Evolutionary conservation across 108 stramenopile species (phyloP).

Genomic region (Cyclotella choctawhatcheeana): DNA sequence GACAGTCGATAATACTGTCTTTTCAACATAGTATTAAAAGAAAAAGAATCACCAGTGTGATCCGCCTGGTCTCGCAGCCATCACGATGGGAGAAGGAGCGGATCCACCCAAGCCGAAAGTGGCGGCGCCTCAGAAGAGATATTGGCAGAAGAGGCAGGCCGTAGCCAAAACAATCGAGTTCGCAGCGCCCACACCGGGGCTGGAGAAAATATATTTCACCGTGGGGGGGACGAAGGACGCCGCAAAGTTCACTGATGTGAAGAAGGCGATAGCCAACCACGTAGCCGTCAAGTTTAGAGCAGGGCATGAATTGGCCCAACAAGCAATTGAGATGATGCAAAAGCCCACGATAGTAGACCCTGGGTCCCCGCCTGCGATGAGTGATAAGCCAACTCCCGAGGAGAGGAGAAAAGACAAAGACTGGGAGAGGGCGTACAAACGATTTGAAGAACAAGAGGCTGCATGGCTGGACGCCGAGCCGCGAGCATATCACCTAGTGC

Average conservation of each 20-base stretch:
- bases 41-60: background rate
- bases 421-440: background rate
- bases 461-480: slow-evolving; percentile 1
- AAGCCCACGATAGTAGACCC: background rate
- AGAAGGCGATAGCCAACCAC: background rate
- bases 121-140: background rate
- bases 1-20: background rate
- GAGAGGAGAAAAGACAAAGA: background rate
- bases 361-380: background rate
- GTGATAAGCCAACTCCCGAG: background rate
- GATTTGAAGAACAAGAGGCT: no score
- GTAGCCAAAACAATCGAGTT: background rate
- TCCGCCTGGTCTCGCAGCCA: background rate
- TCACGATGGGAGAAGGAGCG: slow-evolving; percentile 16
- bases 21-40: slow-evolving; percentile 18
- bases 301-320: background rate
- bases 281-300: background rate
- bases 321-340: background rate
- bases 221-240: background rate
- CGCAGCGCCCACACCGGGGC: slow-evolving; percentile 52
- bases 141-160: background rate
- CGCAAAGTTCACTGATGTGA: background rate
- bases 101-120: slow-evolving; percentile 7
- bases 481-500: slow-evolving; percentile 4
- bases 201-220: background rate